phyloP scores from a whole-genome alignment of 2,329 filamentous ascomycete species.

The Verticillium zaregamsianum region DNA sequence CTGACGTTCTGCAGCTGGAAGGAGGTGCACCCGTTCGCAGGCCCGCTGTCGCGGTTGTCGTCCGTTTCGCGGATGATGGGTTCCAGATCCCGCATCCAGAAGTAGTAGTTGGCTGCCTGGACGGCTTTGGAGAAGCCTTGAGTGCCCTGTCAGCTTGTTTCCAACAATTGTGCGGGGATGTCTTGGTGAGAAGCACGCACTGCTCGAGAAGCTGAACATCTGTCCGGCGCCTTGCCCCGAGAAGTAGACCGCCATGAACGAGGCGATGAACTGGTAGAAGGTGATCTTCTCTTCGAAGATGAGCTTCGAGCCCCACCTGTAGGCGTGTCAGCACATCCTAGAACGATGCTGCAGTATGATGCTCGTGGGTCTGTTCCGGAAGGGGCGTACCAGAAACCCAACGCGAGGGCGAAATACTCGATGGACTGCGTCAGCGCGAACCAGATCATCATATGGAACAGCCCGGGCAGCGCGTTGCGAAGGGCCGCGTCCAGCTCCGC shows the following conservation, averaged over 20 bases:
- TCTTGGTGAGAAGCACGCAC: neutral
- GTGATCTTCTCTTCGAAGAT: neutral
- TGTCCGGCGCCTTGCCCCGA: conserved; percentile 6
- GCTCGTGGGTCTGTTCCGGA: too few species aligned
- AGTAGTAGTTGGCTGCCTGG: conserved; percentile 31
- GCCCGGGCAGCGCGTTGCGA: conserved; percentile 1
- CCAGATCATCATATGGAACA: conserved; percentile 18
- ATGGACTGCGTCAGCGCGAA: conserved; percentile 23
- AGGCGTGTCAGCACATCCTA: neutral
- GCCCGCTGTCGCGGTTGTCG: neutral
- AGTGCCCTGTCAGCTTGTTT: neutral
- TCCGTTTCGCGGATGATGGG: neutral
- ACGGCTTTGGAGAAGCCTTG: conserved; percentile 28
- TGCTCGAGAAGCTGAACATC: conserved; percentile 8
- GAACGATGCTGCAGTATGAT: too few species aligned
- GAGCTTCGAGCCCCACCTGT: conserved; percentile 1
- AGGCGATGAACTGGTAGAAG: conserved; percentile 16
- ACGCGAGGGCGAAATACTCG: conserved; percentile 24
- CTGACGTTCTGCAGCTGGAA: neutral
- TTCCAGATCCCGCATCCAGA: conserved; percentile 24
- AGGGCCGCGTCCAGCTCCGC: neutral
- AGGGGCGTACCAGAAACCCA: conserved; percentile 29
- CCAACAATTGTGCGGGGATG: neutral
- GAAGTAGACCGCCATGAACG: conserved; percentile 27
- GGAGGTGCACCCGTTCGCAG: neutral